Evolutionary conservation across 2,329 filamentous ascomycete species (phyloP), one percentile per base, ranked within the genome.

Genomic region (Pseudofabraea citricarpa): DNA sequence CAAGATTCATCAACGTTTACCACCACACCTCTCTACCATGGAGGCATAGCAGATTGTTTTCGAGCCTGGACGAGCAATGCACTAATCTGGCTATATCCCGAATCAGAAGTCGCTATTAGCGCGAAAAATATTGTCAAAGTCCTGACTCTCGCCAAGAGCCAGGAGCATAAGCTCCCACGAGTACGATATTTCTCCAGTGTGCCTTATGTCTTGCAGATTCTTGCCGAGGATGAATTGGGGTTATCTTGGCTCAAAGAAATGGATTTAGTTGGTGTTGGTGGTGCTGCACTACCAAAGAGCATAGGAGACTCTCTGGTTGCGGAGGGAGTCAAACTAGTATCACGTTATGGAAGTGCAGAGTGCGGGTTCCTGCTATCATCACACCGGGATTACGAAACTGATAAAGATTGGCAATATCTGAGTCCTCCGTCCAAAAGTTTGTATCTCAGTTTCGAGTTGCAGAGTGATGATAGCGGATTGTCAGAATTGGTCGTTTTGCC

Each of bases 331-430:
- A 76, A 74, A 7, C 68, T 85, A 4, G 63, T 83, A 1, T 83
- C 78, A 0, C 67, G 81, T 31, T 82, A 80, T 56, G 81, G 81
- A 2, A 84, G 79, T 52, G 76, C 79, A 7, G 81, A 85, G 55
- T 84, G 79, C 44, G 80, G 81, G 0, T 85, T 85, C 47, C 57
- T 85, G 12, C 67, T 85, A 55, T 81, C 76, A 3, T 85, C 81
- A 0, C 70, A 78, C 55, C 70, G 80, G 18, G 63, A 78, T 19
- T 84, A 75, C 44, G 46, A 43, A 0, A 57, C 49, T 0, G 79
- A 85, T 44, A 68, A 62, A n/a, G 72, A 74, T 2, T 85, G 79
- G 80, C 72, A 82, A 47, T 82, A 76, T 47, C 65, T 85, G 1
- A 69, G 79, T 8, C 60, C 44, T 4, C 38, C 67, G 2, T 55